phyloP scores from a whole-genome alignment of 495 filamentous ascomycete species.

The Elasticomyces elasticus region DNA sequence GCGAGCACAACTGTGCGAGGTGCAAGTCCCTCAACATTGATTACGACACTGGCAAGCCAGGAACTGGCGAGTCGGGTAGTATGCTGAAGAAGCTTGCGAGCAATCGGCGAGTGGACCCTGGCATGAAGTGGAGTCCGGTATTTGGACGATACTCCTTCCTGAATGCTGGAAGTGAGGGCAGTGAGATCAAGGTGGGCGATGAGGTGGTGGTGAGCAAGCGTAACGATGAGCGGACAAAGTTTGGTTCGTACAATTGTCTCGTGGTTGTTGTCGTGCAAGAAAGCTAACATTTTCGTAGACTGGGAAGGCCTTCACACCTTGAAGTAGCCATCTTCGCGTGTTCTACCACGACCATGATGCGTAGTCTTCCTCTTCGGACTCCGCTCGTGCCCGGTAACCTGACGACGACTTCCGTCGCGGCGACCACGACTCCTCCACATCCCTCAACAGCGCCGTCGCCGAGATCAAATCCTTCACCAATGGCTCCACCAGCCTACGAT shows the following conservation, averaged over 20 bases:
- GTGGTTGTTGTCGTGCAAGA: neutral
- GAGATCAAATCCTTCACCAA: slow-evolving; percentile 7
- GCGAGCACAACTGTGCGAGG: slow-evolving; percentile 73
- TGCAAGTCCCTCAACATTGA: slow-evolving; percentile 77
- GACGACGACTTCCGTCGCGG: neutral
- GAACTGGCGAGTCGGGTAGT: slow-evolving; percentile 50
- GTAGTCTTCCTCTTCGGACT: neutral
- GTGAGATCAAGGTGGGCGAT: slow-evolving; percentile 56
- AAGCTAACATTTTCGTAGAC: slow-evolving; percentile 5
- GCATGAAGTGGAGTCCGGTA: slow-evolving; percentile 64
- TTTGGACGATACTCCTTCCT: slow-evolving; percentile 78
- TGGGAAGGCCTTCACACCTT: slow-evolving; percentile 15
- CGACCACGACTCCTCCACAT: slow-evolving; percentile 1
- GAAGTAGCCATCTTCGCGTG: neutral
- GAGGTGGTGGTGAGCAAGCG: slow-evolving; percentile 51
- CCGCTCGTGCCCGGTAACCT: neutral
- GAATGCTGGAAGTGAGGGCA: slow-evolving; percentile 26
- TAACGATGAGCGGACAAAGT: slow-evolving; percentile 50
- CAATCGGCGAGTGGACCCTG: slow-evolving; percentile 67
- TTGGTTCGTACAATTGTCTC: slow-evolving; percentile 42
- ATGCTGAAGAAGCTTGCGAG: slow-evolving; percentile 68
- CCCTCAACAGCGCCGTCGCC: neutral
- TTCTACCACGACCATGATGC: neutral
- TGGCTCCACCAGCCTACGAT: slow-evolving; percentile 5
- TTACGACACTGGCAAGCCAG: slow-evolving; percentile 60